phyloP scores from a whole-genome alignment of 2,329 filamentous ascomycete genomes.

The Aurifilum marmelostoma region DNA sequence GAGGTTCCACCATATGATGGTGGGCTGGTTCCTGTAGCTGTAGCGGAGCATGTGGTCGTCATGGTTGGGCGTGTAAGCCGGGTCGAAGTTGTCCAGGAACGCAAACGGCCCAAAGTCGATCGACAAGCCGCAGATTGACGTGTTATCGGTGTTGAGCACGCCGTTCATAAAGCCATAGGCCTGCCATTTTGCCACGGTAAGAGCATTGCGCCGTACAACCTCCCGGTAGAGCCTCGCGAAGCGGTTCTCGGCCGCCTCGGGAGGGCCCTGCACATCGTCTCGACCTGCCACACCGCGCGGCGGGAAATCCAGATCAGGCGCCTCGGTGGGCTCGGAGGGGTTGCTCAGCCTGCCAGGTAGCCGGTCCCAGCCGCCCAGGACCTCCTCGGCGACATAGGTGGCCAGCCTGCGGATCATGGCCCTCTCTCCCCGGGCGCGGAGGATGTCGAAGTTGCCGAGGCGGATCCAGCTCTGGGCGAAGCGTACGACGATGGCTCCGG shows the following conservation, averaged over 20 bases:
- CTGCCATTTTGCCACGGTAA: constrained; percentile 91
- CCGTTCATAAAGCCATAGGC: constrained; percentile 99
- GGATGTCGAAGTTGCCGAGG: constrained; percentile 95
- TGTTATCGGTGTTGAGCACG: constrained; percentile 97
- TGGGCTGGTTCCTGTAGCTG: constrained; percentile 90
- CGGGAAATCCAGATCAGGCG: constrained; percentile 43
- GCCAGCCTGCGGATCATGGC: constrained; percentile 72
- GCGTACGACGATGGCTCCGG: constrained; percentile 87
- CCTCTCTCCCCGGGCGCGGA: constrained; percentile 79
- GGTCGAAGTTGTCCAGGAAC: constrained; percentile 97
- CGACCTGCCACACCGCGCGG: constrained; percentile 54
- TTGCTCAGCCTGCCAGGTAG: constrained; percentile 66
- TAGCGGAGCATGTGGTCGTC: constrained; percentile 89
- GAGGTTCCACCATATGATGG: constrained; percentile 98
- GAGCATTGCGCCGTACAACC: constrained; percentile 81
- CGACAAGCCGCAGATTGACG: constrained; percentile 83
- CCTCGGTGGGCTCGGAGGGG: constrained; percentile 53
- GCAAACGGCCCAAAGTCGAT: constrained; percentile 97
- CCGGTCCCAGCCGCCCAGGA: constrained; percentile 86
- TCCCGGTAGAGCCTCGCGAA: constrained; percentile 88
- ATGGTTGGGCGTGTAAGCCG: constrained; percentile 93
- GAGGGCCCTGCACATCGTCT: constrained; percentile 67
- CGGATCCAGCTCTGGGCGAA: constrained; percentile 92
- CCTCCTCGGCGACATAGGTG: constrained; percentile 84
- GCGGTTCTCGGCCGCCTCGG: constrained; percentile 76